These are phyloP conservation scores for Carpinus viminea DNA, from an alignment of 306 rosid genomes.

Conservation along the genomic window DNA sequence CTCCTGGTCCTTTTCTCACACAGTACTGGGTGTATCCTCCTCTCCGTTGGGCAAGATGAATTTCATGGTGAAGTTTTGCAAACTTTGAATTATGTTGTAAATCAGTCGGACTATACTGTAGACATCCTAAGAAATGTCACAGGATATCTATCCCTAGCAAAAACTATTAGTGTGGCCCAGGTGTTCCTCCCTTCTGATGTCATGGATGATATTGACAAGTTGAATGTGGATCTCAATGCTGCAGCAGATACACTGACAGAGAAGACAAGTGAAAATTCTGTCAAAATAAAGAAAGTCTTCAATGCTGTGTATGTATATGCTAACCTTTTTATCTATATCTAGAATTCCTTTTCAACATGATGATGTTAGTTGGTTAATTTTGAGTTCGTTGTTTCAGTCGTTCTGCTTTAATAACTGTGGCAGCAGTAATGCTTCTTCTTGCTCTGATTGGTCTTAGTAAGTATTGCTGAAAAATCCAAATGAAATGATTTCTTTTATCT, in stretches of 20 bases:
- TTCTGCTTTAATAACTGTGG: slow-evolving; percentile 67
- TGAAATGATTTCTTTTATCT: slow-evolving; percentile 8
- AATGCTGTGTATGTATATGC: slow-evolving; percentile 62
- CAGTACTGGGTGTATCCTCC: slow-evolving; percentile 91
- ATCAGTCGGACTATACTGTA: slow-evolving; percentile 91
- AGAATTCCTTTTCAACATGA: background rate
- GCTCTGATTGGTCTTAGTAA: slow-evolving; percentile 82
- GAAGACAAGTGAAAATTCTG: slow-evolving; percentile 69
- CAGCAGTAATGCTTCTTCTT: slow-evolving; percentile 80
- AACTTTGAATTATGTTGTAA: slow-evolving; percentile 79
- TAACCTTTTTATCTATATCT: slow-evolving; percentile 20
- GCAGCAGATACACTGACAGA: slow-evolving; percentile 74
- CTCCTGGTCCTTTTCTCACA: slow-evolving; percentile 27
- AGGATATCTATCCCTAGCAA: slow-evolving; percentile 87
- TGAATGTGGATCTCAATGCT: slow-evolving; percentile 66
- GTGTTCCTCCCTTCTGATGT: slow-evolving; percentile 78
- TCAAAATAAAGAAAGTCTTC: slow-evolving; percentile 63
- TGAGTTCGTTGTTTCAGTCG: slow-evolving; percentile 50
- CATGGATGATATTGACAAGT: slow-evolving; percentile 75
- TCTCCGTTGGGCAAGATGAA: slow-evolving; percentile 80
- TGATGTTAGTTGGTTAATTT: slow-evolving; percentile 37
- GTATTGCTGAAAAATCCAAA: slow-evolving; percentile 29
- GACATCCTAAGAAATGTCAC: slow-evolving; percentile 84
- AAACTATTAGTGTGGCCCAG: slow-evolving; percentile 75
- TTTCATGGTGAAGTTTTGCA: slow-evolving; percentile 75